Evolutionary conservation across 2,329 filamentous ascomycete genomes (phyloP).

Genomic region (Phialophora chinensis): DNA sequence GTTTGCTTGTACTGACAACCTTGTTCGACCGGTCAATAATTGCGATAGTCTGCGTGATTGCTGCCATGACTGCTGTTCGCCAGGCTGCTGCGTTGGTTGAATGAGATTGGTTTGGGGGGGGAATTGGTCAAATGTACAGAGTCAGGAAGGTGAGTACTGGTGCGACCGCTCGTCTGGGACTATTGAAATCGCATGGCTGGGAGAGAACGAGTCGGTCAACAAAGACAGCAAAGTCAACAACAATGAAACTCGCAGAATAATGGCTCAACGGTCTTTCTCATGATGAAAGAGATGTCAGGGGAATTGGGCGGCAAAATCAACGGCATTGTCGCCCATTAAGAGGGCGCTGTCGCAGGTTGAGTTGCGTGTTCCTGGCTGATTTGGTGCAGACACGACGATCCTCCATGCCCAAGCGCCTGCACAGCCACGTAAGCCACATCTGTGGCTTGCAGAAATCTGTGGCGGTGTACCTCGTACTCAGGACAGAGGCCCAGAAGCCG

Average conservation of each 20-base stretch:
- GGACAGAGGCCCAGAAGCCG: not conserved
- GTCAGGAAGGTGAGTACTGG: not conserved
- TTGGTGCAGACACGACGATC: constrained; percentile 15
- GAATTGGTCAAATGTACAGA: not conserved
- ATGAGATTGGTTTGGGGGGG: not conserved
- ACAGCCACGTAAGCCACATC: constrained; percentile 21
- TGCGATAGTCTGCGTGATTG: constrained; percentile 75
- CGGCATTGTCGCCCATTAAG: constrained; percentile 34
- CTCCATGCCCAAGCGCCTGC: constrained; percentile 10
- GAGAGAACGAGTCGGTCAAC: constrained; percentile 30
- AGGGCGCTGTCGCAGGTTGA: constrained; percentile 26
- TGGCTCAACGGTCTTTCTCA: constrained; percentile 18
- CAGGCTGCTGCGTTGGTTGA: not conserved
- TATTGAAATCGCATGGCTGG: constrained; percentile 35
- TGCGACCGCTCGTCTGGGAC: constrained; percentile 8
- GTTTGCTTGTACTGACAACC: constrained; percentile 88
- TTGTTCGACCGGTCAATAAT: constrained; percentile 92
- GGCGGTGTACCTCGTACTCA: not conserved
- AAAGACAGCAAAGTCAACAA: constrained; percentile 19
- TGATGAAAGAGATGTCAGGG: constrained; percentile 13
- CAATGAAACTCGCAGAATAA: constrained; percentile 17
- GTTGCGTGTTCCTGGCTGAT: constrained; percentile 35
- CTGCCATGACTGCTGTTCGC: constrained; percentile 37
- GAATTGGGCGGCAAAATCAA: constrained; percentile 32
- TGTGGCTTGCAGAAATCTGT: constrained; percentile 13